These are phyloP conservation scores for Rubia tinctorum DNA, from an alignment of 305 asterid species.

Conservation along the genomic window DNA sequence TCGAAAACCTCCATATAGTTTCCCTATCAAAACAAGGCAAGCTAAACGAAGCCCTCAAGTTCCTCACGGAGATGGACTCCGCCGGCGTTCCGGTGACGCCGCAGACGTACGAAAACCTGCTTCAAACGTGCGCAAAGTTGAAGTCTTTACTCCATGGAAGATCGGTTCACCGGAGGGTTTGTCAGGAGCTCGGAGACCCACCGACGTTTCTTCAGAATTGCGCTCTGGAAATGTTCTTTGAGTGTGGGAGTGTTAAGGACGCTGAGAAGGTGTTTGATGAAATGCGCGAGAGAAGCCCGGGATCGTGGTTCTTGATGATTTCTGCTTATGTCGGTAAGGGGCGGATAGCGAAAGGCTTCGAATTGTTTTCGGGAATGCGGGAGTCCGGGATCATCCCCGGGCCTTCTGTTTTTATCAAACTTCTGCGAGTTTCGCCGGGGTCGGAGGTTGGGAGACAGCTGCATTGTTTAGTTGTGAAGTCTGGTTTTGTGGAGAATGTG, in stretches of 20 bases:
- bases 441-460: slow-evolving; percentile 50
- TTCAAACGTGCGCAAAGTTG: slow-evolving; percentile 36
- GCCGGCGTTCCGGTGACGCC: slow-evolving; percentile 33
- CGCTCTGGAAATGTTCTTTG: slow-evolving; percentile 38
- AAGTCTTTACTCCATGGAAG: slow-evolving; percentile 38
- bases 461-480: slow-evolving; percentile 47
- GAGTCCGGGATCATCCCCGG: slow-evolving; percentile 19
- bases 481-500: slow-evolving; percentile 38
- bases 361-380: slow-evolving; percentile 28
- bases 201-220: slow-evolving; percentile 31
- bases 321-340: slow-evolving; percentile 47
- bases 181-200: slow-evolving; percentile 18
- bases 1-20: slow-evolving; percentile 50
- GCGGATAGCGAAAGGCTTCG: slow-evolving; percentile 28
- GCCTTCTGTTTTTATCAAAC: slow-evolving; percentile 29
- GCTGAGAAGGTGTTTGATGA: slow-evolving; percentile 55
- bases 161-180: slow-evolving; percentile 29
- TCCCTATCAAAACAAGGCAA: slow-evolving; percentile 48
- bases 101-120: slow-evolving; percentile 40
- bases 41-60: slow-evolving; percentile 45
- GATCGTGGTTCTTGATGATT: slow-evolving; percentile 36
- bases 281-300: slow-evolving; percentile 38
- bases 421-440: slow-evolving; percentile 34
- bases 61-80: slow-evolving; percentile 46
- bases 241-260: slow-evolving; percentile 37